Percentiles rank a stretch among this genome's conserved stretches.
Evolutionary conservation across 225 moss, liverwort and hornwort genomes (phyloP).

Genomic region (Neckera pumila): DNA sequence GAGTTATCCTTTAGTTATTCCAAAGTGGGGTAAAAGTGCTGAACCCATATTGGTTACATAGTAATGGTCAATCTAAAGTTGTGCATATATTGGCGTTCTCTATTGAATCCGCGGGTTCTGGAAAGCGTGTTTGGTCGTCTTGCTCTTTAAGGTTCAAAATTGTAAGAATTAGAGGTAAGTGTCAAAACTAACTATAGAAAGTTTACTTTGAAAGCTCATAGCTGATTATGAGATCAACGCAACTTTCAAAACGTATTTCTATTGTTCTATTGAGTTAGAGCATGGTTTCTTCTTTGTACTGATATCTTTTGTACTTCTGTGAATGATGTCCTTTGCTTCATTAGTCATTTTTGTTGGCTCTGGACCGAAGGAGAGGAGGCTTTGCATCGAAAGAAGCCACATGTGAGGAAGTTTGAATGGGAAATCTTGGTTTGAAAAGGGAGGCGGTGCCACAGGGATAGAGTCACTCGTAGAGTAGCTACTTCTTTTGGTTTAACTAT

Average conservation of each 20-base stretch:
- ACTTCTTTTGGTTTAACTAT: not conserved
- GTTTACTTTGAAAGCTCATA: not conserved
- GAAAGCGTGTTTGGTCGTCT: not conserved
- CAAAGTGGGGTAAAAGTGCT: not conserved
- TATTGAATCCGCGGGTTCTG: not conserved
- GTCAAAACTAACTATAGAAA: not conserved
- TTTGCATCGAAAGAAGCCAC: not conserved
- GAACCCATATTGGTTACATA: not conserved
- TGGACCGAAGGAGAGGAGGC: not conserved
- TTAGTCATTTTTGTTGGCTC: not conserved
- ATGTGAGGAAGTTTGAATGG: not conserved
- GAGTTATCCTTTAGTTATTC: not conserved
- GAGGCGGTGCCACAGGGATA: not conserved
- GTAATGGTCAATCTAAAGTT: not conserved
- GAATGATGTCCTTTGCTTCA: not conserved
- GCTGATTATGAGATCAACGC: not conserved
- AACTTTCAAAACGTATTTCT: not conserved
- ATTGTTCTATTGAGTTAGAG: not conserved
- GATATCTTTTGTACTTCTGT: not conserved
- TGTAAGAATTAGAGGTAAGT: not conserved
- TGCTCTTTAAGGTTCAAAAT: not conserved
- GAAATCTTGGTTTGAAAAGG: not conserved
- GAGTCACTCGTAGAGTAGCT: not conserved
- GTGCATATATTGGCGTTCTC: not conserved
- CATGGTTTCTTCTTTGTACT: not conserved